Conservation (phyloP, 176 grass and related monocot species). For the Otatea glauca region DNA sequence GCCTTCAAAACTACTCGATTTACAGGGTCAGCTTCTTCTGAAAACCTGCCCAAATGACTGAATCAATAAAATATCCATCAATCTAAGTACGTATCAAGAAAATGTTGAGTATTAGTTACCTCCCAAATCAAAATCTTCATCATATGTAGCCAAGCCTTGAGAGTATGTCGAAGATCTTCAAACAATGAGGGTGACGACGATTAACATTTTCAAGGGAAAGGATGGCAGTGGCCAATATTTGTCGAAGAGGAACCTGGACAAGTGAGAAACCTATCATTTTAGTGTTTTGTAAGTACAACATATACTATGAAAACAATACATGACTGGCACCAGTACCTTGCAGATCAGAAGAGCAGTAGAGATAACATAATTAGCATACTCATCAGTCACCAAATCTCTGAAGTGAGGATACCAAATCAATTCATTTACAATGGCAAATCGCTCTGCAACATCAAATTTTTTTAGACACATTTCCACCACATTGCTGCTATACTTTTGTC, state of each 20-base stretch:
- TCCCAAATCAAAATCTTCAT: neutral
- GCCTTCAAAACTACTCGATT: neutral
- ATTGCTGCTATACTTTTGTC: conserved; percentile 59
- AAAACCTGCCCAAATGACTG: conserved; percentile 17
- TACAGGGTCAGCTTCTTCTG: neutral
- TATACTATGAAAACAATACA: neutral
- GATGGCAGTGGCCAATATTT: conserved; percentile 41
- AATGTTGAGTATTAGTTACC: neutral
- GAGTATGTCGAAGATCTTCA: conserved; percentile 48
- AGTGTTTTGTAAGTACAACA: neutral
- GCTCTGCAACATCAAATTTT: conserved; percentile 16
- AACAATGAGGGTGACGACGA: conserved; percentile 41
- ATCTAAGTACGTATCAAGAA: neutral
- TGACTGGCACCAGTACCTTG: conserved; percentile 16
- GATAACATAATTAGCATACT: conserved; percentile 64
- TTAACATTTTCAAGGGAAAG: conserved; percentile 45
- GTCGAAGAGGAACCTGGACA: conserved; percentile 26
- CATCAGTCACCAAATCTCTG: conserved; percentile 49
- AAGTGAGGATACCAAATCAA: conserved; percentile 45
- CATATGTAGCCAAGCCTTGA: conserved; percentile 16
- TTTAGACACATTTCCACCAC: conserved; percentile 66
- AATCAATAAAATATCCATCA: conserved; percentile 2
- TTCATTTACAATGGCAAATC: conserved; percentile 36
- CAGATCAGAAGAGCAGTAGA: conserved; percentile 44
- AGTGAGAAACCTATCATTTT: neutral